These are phyloP conservation scores for Oryza rufipogon DNA, from an alignment of 176 grass and related monocot species.

Conservation along the genomic window DNA sequence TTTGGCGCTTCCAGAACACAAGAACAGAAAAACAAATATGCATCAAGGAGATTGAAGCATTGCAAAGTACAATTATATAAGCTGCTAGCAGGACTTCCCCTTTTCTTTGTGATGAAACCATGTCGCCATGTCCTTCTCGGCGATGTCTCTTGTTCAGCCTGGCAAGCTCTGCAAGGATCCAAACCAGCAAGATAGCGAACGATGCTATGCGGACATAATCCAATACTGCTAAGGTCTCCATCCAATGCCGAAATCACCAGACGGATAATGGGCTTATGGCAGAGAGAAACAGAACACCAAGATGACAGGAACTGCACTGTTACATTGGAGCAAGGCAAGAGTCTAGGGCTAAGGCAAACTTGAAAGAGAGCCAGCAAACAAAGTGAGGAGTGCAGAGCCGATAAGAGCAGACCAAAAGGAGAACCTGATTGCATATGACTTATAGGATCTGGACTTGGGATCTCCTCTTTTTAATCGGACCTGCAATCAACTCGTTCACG, in stretches of 20 bases:
- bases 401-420: slow-evolving; percentile 27
- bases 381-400: not conserved
- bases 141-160: slow-evolving; percentile 17
- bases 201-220: slow-evolving; percentile 41
- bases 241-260: not conserved
- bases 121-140: not conserved
- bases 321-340: slow-evolving; percentile 15
- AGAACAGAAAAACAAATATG: slow-evolving; percentile 41
- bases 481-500: not conserved
- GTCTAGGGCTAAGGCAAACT: not conserved
- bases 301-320: slow-evolving; percentile 28
- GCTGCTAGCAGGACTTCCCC: not conserved
- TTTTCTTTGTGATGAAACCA: slow-evolving; percentile 10
- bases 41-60: slow-evolving; percentile 19
- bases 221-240: slow-evolving; percentile 32
- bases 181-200: slow-evolving; percentile 45
- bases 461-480: not conserved
- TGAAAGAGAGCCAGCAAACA: not conserved
- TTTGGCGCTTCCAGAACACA: slow-evolving; percentile 38
- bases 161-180: slow-evolving; percentile 37
- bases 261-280: not conserved
- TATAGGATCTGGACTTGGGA: not conserved
- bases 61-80: slow-evolving; percentile 41
- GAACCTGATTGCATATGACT: not conserved
- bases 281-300: not conserved